Base-by-base conservation (phyloP, 768 basidiomycete species). In the Tricholoma matsutake region DNA sequence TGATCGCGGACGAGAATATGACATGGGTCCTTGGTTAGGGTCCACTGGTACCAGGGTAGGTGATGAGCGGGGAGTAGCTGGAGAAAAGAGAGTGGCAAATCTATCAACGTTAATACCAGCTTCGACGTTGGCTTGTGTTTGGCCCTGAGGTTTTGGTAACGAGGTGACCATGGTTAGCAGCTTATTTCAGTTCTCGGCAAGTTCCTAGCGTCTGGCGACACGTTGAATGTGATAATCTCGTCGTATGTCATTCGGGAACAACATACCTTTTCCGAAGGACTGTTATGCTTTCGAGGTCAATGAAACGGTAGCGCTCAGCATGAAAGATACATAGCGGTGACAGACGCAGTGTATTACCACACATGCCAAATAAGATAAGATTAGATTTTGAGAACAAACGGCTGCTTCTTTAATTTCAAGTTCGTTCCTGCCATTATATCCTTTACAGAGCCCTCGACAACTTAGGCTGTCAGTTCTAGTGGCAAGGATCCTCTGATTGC, bases 71-170 rank as follows among this genome's bases (percentile, higher is more conserved):
- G 60, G 76, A 66, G 61, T 78, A n/a, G 68, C 67, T 52, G 72
- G 78, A 10, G 72, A 67, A 62, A 79, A 79, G 22, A 79, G 69
- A 3, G 67, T 75, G 2, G 76, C 72, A 20, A 76, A 79, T 29
- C 74, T 76, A 51, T 78, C 77, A 5, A 73, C 65, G 47, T 69
- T 66, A 5, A 69, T 67, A 7, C 56, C 29, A 45, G 51, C 29
- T 32, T 74, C 57, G n/a, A 22, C n/a, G n/a, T 16, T 8, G 32
- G 9, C 25, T 32, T 37, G 54, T 34, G 6, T 6, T 10, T 8
- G 39, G 13, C 29, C 22, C 35, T 54, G 32, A 14, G 35, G 1
- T 11, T 56, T 14, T 43, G 20, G 18, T 18, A 56, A 56, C 54
- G 39, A 56, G 58, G 51, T 35, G 51, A 51, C 31, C 59, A 56